Conservation (phyloP, 768 basidiomycete genomes). For the Lanmaoa pseudosensibilis region DNA sequence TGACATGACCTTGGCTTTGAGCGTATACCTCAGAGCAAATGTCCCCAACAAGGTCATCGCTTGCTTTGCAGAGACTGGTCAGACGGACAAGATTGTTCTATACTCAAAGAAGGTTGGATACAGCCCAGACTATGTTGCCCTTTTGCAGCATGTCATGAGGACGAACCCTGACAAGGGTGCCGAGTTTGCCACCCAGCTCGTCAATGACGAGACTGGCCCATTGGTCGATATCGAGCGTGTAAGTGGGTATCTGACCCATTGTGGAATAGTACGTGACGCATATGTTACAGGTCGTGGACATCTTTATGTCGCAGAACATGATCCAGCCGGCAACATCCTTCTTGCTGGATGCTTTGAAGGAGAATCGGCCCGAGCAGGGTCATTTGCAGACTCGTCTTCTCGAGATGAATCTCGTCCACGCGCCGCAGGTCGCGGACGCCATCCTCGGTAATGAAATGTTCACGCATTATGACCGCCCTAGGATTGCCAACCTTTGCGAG, state of each 20-base stretch:
- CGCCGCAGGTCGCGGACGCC: conserved; percentile 98
- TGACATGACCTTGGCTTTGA: conserved; percentile 96
- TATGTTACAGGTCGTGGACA: conserved; percentile 80
- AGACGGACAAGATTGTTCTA: conserved; percentile 96
- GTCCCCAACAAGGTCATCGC: conserved; percentile 98
- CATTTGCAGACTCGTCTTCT: conserved; percentile 93
- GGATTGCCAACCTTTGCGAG: conserved; percentile 97
- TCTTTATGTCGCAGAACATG: conserved; percentile 99
- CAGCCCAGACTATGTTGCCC: conserved; percentile 85
- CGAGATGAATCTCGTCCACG: conserved; percentile 97
- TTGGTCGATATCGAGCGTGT: conserved; percentile 92
- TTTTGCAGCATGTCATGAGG: conserved; percentile 95
- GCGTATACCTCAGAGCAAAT: conserved; percentile 96
- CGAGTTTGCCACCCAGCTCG: conserved; percentile 93
- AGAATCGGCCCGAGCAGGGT: conserved; percentile 96
- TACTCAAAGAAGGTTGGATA: conserved; percentile 98
- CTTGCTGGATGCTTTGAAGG: conserved; percentile 95
- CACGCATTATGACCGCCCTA: conserved; percentile 90
- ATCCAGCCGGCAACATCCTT: conserved; percentile 99
- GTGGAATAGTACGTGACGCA: neutral
- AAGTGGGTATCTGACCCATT: conserved; percentile 22
- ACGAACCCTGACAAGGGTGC: conserved; percentile 97
- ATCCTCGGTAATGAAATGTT: conserved; percentile 99
- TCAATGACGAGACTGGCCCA: conserved; percentile 90
- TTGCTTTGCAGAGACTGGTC: conserved; percentile 98